A percentile compares a stretch with the other conserved stretches of the same genome.
Evolutionary conservation across 805 yeast species (phyloP).

Genomic region (Hermanozyma aechmeae): DNA sequence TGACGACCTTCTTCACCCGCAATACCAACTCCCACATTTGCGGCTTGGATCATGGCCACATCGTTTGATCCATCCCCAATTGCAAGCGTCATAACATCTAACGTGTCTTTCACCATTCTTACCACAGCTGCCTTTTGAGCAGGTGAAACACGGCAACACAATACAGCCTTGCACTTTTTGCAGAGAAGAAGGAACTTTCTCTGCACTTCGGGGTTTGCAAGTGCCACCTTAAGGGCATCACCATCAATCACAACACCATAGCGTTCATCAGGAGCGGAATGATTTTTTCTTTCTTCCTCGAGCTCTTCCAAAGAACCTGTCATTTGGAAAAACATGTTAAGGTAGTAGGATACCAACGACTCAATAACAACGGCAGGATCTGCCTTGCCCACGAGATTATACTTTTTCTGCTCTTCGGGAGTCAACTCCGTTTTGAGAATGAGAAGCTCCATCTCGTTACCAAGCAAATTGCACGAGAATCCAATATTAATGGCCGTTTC

Average conservation of each 20-base stretch:
- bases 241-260: constrained; percentile 74
- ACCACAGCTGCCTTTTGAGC: constrained; percentile 84
- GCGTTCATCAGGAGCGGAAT: constrained; percentile 58
- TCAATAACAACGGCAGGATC: constrained; percentile 30
- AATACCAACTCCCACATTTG: constrained; percentile 82
- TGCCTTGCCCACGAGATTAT: constrained; percentile 10
- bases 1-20: constrained; percentile 90
- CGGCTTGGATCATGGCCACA: constrained; percentile 86
- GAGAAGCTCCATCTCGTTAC: constrained; percentile 66
- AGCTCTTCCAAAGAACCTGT: constrained; percentile 49
- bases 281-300: constrained; percentile 43
- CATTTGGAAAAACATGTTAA: constrained; percentile 48
- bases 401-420: constrained; percentile 16
- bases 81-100: constrained; percentile 77
- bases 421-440: constrained; percentile 36
- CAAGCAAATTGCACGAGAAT: constrained; percentile 70
- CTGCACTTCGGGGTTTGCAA: constrained; percentile 29
- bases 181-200: constrained; percentile 58
- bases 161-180: constrained; percentile 72
- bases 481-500: constrained; percentile 87
- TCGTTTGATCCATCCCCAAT: constrained; percentile 88
- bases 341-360: constrained; percentile 41
- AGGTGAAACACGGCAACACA: constrained; percentile 85
- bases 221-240: constrained; percentile 52
- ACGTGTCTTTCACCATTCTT: constrained; percentile 59